Base-by-base conservation (phyloP, 2,329 filamentous ascomycete genomes). In the Exophiala phaeomuriformis region DNA sequence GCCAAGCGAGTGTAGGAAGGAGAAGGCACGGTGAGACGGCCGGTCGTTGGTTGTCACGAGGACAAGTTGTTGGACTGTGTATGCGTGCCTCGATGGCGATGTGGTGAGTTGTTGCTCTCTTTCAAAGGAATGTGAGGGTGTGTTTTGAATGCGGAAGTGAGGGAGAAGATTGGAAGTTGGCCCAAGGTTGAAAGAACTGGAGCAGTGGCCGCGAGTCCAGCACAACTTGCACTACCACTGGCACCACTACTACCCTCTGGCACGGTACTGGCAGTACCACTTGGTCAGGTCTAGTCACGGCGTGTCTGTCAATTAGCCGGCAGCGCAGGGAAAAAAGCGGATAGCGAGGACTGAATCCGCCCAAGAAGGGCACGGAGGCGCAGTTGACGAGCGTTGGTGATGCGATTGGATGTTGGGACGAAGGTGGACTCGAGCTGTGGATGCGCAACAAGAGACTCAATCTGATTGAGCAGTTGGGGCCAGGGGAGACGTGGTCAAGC, bases 71-170 rank as follows among this genome's bases (percentile, higher is more conserved):
- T 35, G 10, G 27, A 19, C 19, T 19, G 31, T 35, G 29, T 37
- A 30, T 43, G 31, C 12, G 41, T 57, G 57, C 57, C 57, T 59
- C 57, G 57, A 59, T 59, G 57, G 57, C 57, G 54, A 57, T 52
- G 57, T 59, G 54, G 36, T 41, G 39, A 41, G 12, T 41, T 43
- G 31, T 27, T 45, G 35, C 29, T 19, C 33, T 31, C 36, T 19
- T 19, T 31, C 41, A 51, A 59, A 57, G 46, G 57, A 59, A 57
- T 57, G 57, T 53, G 55, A 45, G 51, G 19, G 36, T 37, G 42
- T 44, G 52, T 40, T 28, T 42, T 47, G 31, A 36, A 29, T 36
- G 37, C 19, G 30, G 51, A 35, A 47, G 47, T 33, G 43, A 52
- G 30, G 12, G 30, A 35, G 42, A 37, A 43, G 31, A 46, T 35